Base-by-base conservation (phyloP, 352 stramenopile genomes). In the Phytophthora podocarpi region DNA sequence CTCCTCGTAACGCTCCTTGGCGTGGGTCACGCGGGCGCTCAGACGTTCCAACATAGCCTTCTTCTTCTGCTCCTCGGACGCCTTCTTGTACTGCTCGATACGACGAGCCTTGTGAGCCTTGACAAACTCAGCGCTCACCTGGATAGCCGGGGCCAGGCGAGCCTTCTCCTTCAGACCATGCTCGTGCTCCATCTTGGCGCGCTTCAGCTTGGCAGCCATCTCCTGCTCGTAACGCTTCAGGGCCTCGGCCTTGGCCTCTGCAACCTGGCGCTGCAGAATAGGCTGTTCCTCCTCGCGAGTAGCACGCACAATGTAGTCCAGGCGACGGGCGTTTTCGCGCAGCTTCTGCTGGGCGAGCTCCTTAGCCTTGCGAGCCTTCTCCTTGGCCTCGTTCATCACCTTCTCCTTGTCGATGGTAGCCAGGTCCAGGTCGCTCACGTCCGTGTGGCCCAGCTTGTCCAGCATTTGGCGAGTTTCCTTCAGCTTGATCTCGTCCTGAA, bases 251-350 rank as follows among this genome's bases (percentile, higher is more conserved):
- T 96, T 92, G 27, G 97, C 92, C 53, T 85, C 48, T 39, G 90
- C 77, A 12, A 84, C 67, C 36, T 93, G 85, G 48, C 90, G 74
- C 61, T 97, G 89, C 66, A 98, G 79, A 49, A 97, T 86, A 24
- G 91, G 91, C 57, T 97, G 78, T 62, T 98, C 96, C 59, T 98
- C 96, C 55, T 98, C 97, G 49, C 96, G 91, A n/a, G 98, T 95
- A 13, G 97, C 96, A 63, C 96, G 91, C 21, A 98, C 93, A 54
- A 98, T 90, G 75, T 99, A 98, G 77, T 99, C 96, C 7, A 99
- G 77, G 20, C 91, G 85, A 53, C 97, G 96, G 2, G 93, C 94
- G 46, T 87, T 88, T 60, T 98, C 94, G 24, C 85, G 87, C 7
- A 98, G 72, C 74, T 98, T 98, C 37, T 93, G 82, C 73, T 98